Evolutionary conservation across 345 rosid species (phyloP), one percentile per base, ranked within the genome.

Genomic region (Gossypium turneri): DNA sequence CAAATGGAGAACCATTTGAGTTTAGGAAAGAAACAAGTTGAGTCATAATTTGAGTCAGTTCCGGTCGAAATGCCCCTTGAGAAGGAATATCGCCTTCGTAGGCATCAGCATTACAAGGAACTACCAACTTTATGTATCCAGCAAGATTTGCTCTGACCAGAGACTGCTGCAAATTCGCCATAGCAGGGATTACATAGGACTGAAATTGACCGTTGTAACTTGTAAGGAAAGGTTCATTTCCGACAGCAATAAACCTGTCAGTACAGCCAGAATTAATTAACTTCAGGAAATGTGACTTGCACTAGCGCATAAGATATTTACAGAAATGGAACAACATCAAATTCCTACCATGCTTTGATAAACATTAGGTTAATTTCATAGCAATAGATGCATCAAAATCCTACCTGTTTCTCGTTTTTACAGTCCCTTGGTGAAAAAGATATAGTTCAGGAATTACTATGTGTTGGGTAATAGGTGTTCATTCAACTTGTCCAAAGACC

Each of bases 31-130:
- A 86, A 73, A 89, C 92, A 64, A 96, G 71, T 38, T 93, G 97
- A 55, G 97, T 90, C 81, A 93, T 87, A 58, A 93, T 93, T 75
- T 90, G 89, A 27, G 90, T 84, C 34, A 95, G 90, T 57, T 95
- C 97, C 20, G 97, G 88, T 64, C 98, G 88, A 79, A 95, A 93
- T 64, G 89, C 81, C 51, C 99, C 99, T 76, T 91, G 96, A 7
- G 98, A 95, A 71, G 99, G 99, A 71, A 91, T 81, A 53, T 85
- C 66, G 7, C 96, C 84, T 80, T 88, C 94, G 55, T 95, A 95
- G 38, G 99, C 98, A 83, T 95, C 98, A 4, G 98, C 99, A 75
- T 95, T 95, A 75, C 98, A 93, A 76, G 98, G 99, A 76, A 93
- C 99, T 20, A 90, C 98, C 59, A 93, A 72, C 91, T 90, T 91